Conservation (phyloP, 441 rosid genomes). For the Gossypium davidsonii region DNA sequence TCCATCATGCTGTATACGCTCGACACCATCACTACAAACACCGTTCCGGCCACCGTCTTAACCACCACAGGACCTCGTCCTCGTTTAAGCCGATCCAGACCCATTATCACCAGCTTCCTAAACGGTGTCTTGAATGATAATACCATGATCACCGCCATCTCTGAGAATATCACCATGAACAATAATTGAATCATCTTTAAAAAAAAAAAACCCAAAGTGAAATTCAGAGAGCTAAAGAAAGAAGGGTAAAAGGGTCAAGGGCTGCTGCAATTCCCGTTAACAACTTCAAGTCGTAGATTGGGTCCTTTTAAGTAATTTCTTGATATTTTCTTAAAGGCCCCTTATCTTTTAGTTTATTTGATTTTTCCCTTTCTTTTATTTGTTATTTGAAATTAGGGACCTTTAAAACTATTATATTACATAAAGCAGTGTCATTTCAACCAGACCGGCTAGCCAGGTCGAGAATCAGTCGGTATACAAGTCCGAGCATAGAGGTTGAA, state of each 20-base stretch:
- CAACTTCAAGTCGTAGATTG: background rate
- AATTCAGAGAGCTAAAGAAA: background rate
- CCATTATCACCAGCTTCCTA: slow-evolving; percentile 48
- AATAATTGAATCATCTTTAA: slow-evolving; percentile 43
- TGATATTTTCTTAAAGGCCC: background rate
- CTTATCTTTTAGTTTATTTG: background rate
- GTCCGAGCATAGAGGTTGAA: too few relatives aligned
- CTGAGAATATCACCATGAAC: slow-evolving; percentile 38
- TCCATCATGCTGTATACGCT: slow-evolving; percentile 39
- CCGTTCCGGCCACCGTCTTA: slow-evolving; percentile 50
- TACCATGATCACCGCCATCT: slow-evolving; percentile 40
- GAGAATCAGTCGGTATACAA: too few relatives aligned
- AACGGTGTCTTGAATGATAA: slow-evolving; percentile 56
- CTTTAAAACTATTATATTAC: too few relatives aligned
- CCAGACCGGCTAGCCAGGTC: too few relatives aligned
- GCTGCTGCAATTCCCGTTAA: background rate
- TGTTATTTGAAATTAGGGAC: background rate
- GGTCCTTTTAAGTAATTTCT: background rate
- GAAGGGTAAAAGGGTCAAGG: background rate
- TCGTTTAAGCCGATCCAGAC: slow-evolving; percentile 53
- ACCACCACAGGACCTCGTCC: slow-evolving; percentile 64
- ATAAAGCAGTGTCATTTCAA: too few relatives aligned
- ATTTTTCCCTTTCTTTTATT: background rate
- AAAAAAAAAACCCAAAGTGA: background rate
- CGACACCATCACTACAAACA: slow-evolving; percentile 37